A percentile compares a stretch with the other conserved stretches of the same genome.
phyloP scores from a whole-genome alignment of 2,329 filamentous ascomycete species.

The Aspergillus ruber region DNA sequence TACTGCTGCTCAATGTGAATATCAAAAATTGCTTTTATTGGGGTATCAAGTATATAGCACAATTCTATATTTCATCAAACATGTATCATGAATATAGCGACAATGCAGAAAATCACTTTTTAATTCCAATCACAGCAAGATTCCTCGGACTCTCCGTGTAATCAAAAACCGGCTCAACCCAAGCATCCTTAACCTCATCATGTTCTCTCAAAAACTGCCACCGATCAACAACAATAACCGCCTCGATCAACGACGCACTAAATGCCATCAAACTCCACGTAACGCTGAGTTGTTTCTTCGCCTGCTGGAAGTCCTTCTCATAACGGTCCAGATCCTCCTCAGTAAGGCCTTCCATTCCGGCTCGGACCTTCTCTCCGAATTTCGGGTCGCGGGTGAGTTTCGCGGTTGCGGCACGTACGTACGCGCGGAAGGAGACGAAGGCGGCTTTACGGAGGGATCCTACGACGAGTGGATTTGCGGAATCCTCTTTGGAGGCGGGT shows the following conservation, averaged over 20 bases:
- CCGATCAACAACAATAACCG: conserved; percentile 80
- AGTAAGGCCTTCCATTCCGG: conserved; percentile 61
- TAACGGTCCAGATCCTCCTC: conserved; percentile 72
- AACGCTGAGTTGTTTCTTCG: conserved; percentile 75
- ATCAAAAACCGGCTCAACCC: conserved; percentile 93
- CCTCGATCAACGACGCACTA: conserved; percentile 81
- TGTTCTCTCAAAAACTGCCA: conserved; percentile 85
- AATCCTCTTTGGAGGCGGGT: conserved; percentile 18
- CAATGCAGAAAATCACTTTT: conserved; percentile 43
- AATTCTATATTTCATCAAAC: neutral
- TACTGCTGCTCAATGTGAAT: neutral
- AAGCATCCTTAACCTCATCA: conserved; percentile 64
- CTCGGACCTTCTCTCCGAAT: conserved; percentile 55
- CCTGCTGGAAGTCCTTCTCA: conserved; percentile 54
- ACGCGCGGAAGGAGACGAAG: conserved; percentile 67
- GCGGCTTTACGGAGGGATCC: conserved; percentile 75
- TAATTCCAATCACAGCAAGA: conserved; percentile 86
- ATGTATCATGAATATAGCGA: neutral
- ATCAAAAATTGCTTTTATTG: neutral
- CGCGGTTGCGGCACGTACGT: conserved; percentile 70
- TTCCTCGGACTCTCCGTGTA: conserved; percentile 82
- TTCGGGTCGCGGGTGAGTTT: conserved; percentile 63
- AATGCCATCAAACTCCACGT: conserved; percentile 97
- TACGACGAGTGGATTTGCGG: conserved; percentile 73
- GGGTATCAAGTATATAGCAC: conserved; percentile 1